Evolutionary conservation across 192 early-diverging fungal genomes (phyloP), one percentile per base, ranked within the genome.

Genomic region (Podila verticillata): DNA sequence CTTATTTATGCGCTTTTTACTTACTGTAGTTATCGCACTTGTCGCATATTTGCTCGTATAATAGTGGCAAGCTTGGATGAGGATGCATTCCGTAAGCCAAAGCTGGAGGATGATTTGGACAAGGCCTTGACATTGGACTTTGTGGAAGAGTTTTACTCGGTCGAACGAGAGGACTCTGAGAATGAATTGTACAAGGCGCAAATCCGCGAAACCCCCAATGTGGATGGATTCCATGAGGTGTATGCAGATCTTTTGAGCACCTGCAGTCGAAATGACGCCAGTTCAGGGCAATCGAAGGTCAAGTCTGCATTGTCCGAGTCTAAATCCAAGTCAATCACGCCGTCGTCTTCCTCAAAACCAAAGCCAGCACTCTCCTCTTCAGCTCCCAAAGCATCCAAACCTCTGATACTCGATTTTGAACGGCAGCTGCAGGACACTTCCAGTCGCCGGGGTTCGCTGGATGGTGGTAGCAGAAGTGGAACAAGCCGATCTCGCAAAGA

Each of bases 51-150:
- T 58, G 20, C 29, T n/a, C n/a, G 7, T 36, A 20, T n/a, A 36
- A 17, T 82, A 79, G 59, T 86, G 63, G 82, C 84, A 22, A 87
- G 84, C 39, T 28, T 90, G 29, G 89, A 90, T 64, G 86, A 89
- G 57, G 70, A 84, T 26, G 87, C 89, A 35, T 90, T 90, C 65
- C 49, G 66, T 7, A 66, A 57, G 58, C 67, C 78, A 61, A 66
- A 59, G 22, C 36, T 59, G 24, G 70, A 57, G 8, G 66, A 60
- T 19, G 70, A 70, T 22, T 20, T n/a, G 4, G 71, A 72, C 2
- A 61, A 63, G 61, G 35, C 62, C 20, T 65, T 65, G 19, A 81
- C 83, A 4, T 63, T 88, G 56, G 71, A 82, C 2, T 80, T 88
- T 69, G 74, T 84, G 1, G 89, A 90, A 24, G 86, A 82, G 5